Conservation (phyloP, 495 filamentous ascomycete species). For the Cercophora samala region DNA sequence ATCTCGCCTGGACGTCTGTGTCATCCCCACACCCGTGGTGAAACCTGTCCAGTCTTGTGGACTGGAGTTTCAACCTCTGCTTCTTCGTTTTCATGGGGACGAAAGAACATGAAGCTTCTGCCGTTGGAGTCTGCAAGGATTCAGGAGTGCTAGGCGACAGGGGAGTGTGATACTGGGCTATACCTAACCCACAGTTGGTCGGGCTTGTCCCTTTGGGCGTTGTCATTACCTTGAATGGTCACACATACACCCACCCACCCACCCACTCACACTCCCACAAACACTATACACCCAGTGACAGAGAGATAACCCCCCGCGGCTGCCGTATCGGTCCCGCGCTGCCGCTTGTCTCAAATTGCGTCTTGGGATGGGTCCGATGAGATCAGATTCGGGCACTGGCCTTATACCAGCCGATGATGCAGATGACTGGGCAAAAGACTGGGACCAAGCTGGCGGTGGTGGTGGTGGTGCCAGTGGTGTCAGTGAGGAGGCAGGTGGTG, state of each 20-base stretch:
- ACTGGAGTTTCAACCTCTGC: background rate
- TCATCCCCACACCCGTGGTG: background rate
- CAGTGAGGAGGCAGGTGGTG: slow-evolving; percentile 1
- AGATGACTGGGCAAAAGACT: background rate
- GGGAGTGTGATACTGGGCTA: background rate
- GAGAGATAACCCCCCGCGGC: slow-evolving; percentile 4
- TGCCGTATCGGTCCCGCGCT: slow-evolving; percentile 2
- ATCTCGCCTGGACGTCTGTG: background rate
- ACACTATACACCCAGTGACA: background rate
- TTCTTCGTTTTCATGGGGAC: background rate
- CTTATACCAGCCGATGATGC: background rate
- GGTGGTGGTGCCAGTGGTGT: background rate
- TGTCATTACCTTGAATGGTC: background rate
- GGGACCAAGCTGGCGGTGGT: background rate
- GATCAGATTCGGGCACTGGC: slow-evolving; percentile 9
- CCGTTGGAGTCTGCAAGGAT: background rate
- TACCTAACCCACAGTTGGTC: background rate
- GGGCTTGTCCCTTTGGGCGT: background rate
- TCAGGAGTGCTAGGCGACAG: background rate
- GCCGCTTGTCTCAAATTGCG: slow-evolving; percentile 20
- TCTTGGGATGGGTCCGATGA: slow-evolving; percentile 20
- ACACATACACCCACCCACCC: background rate
- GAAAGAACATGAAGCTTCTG: background rate
- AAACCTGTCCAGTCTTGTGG: background rate
- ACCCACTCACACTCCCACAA: background rate